Evolutionary conservation across 768 basidiomycete genomes (phyloP).

Genomic region (Lenzites betulinus): DNA sequence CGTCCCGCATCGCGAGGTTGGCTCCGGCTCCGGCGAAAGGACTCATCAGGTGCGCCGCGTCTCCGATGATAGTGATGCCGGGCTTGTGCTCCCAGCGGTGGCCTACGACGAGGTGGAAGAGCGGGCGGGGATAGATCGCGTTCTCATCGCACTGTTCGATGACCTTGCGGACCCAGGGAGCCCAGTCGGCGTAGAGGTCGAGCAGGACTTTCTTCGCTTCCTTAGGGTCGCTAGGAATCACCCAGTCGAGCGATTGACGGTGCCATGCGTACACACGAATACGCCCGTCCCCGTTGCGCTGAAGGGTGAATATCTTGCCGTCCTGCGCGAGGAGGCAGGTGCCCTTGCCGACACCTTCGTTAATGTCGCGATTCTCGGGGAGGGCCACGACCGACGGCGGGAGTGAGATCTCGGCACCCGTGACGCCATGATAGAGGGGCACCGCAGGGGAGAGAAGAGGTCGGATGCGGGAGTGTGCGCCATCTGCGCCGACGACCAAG

Average conservation of each 20-base stretch:
- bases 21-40: slow-evolving; percentile 40
- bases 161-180: slow-evolving; percentile 15
- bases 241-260: slow-evolving; percentile 15
- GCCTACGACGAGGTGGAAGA: slow-evolving; percentile 15
- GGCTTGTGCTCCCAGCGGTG: slow-evolving; percentile 19
- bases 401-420: slow-evolving; percentile 25
- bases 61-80: slow-evolving; percentile 20
- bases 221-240: slow-evolving; percentile 2
- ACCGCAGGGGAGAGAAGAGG: slow-evolving; percentile 32
- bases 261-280: slow-evolving; percentile 15
- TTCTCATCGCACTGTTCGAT: slow-evolving; percentile 8
- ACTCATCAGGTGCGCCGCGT: slow-evolving; percentile 41
- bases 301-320: slow-evolving; percentile 31
- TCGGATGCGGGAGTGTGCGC: slow-evolving; percentile 43
- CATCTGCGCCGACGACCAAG: slow-evolving; percentile 42
- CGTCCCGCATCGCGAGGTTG: slow-evolving; percentile 38
- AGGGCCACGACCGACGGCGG: slow-evolving; percentile 12
- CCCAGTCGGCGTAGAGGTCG: slow-evolving; percentile 6
- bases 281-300: slow-evolving; percentile 34
- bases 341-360: slow-evolving; percentile 32
- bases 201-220: slow-evolving; percentile 15
- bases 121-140: slow-evolving; percentile 16
- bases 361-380: background rate
- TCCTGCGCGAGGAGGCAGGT: slow-evolving; percentile 31
- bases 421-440: slow-evolving; percentile 38